These are phyloP conservation scores for Penicillium canariense DNA, from an alignment of 495 filamentous ascomycete genomes.

Conservation along the genomic window DNA sequence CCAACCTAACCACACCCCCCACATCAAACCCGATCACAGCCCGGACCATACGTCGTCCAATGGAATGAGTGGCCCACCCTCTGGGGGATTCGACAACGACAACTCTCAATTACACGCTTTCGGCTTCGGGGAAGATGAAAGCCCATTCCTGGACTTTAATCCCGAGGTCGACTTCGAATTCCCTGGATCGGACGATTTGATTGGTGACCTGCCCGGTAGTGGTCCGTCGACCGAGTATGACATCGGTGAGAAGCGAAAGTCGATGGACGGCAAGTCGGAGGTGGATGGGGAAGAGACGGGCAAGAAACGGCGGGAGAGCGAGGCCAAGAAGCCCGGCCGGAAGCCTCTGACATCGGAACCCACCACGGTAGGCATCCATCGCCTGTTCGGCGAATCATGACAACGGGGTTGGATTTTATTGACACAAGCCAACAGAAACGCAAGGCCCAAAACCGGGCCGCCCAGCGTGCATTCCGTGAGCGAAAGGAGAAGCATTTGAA, in stretches of 20 bases:
- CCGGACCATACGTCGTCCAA: conserved; percentile 35
- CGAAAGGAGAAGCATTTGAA: conserved; percentile 97
- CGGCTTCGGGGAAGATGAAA: conserved; percentile 59
- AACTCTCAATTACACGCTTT: conserved; percentile 45
- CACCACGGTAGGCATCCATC: conserved; percentile 70
- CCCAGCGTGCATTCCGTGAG: conserved; percentile 94
- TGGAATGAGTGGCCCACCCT: conserved; percentile 47
- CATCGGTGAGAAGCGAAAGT: conserved; percentile 67
- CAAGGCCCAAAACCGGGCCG: conserved; percentile 96
- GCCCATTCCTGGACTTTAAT: conserved; percentile 80
- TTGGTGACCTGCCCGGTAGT: conserved; percentile 69
- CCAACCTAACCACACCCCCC: conserved; percentile 22
- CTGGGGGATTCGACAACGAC: conserved; percentile 53
- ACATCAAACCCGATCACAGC: conserved; percentile 30
- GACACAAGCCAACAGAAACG: conserved; percentile 74
- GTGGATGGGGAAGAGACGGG: conserved; percentile 67
- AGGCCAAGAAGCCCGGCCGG: conserved; percentile 91
- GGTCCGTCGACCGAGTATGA: conserved; percentile 56
- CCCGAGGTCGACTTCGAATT: conserved; percentile 72
- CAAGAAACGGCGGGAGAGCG: conserved; percentile 77
- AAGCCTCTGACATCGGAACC: conserved; percentile 96
- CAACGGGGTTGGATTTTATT: not conserved
- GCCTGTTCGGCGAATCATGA: not conserved
- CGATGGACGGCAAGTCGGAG: conserved; percentile 68
- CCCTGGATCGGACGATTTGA: conserved; percentile 59